phyloP scores from a whole-genome alignment of 2,329 filamentous ascomycete genomes.

The Bipolaris sorokiniana region DNA sequence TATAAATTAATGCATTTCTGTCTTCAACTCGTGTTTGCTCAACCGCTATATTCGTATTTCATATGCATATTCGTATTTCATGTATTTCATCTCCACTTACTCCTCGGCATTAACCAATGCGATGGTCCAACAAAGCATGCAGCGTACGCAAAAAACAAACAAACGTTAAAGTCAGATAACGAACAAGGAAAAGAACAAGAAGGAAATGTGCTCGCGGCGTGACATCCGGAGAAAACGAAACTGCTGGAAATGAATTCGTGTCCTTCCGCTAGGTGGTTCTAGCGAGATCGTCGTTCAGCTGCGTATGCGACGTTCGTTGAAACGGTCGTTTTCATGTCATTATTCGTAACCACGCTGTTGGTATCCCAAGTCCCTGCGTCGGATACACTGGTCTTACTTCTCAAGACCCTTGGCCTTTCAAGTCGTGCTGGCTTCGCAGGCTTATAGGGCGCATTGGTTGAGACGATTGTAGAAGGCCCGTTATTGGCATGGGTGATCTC shows the following conservation, averaged over 20 bases:
- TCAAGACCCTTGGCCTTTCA: constrained; percentile 5
- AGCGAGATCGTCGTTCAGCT: constrained; percentile 7
- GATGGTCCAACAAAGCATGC: neutral
- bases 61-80: constrained; percentile 12
- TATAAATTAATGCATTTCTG: constrained; percentile 3
- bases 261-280: constrained; percentile 2
- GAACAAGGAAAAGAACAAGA: neutral
- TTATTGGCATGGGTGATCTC: constrained; percentile 17
- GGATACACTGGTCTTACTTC: constrained; percentile 13
- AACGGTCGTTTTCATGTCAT: constrained; percentile 15
- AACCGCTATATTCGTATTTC: constrained; percentile 4
- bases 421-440: neutral
- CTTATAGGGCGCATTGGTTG: constrained; percentile 9
- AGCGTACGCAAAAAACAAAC: constrained; percentile 1
- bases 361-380: constrained; percentile 16
- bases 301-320: constrained; percentile 11
- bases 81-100: constrained; percentile 12
- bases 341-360: constrained; percentile 15
- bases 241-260: neutral
- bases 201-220: neutral
- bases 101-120: constrained; percentile 2
- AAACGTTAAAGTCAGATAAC: constrained; percentile 2
- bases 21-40: constrained; percentile 7
- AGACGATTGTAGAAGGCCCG: constrained; percentile 11
- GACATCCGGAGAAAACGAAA: neutral